Evolutionary conservation across 1,139 yeast species (phyloP).

Genomic region (Schwanniomyces etchellsii): DNA sequence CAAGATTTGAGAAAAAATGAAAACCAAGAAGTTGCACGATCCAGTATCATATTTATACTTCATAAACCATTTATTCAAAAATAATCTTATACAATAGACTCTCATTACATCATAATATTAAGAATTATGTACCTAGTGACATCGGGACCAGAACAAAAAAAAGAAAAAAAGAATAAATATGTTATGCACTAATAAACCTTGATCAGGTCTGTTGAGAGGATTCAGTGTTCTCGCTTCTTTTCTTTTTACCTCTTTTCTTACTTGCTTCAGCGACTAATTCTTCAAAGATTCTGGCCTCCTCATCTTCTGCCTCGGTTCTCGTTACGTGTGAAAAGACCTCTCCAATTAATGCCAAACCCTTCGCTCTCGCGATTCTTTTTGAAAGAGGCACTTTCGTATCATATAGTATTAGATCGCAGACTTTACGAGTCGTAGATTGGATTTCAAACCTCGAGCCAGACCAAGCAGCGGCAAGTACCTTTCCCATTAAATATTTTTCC

Average conservation of each 20-base stretch:
- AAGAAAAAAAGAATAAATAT: too few relatives aligned
- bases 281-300: constrained; percentile 87
- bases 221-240: too few relatives aligned
- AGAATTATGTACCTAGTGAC: too few relatives aligned
- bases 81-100: too few relatives aligned
- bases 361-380: constrained; percentile 71
- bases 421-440: constrained; percentile 80
- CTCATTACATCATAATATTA: too few relatives aligned
- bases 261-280: constrained; percentile 90
- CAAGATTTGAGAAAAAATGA: too few relatives aligned
- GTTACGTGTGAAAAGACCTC: constrained; percentile 59
- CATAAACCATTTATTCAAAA: too few relatives aligned
- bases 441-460: constrained; percentile 88
- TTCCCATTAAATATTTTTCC: constrained; percentile 84
- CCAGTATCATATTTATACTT: too few relatives aligned
- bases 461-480: constrained; percentile 95
- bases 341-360: constrained; percentile 71
- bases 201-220: too few relatives aligned
- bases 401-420: constrained; percentile 74
- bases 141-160: too few relatives aligned
- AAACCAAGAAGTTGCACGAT: too few relatives aligned
- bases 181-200: too few relatives aligned
- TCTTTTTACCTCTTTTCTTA: constrained; percentile 64
- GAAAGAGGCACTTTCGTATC: constrained; percentile 50
- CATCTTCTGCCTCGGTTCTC: constrained; percentile 81